Evolutionary conservation across 148 eudicot genomes (phyloP), one percentile per base, ranked within the genome.

Genomic region (Simmondsia chinensis): DNA sequence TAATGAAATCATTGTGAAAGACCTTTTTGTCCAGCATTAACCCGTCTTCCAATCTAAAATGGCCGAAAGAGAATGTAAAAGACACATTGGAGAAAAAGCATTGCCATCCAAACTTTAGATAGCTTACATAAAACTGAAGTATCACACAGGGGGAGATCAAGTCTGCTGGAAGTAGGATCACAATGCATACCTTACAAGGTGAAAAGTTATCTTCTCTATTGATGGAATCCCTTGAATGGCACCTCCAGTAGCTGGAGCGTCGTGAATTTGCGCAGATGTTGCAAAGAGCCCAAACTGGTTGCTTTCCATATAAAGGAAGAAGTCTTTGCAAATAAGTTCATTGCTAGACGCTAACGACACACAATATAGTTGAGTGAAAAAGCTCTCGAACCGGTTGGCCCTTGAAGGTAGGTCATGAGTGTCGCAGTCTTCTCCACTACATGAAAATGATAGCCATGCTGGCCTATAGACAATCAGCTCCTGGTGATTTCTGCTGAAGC

Each of bases 271-370:
- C 33, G 86, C 72, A 43, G 97, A 85, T 61, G 95, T 91, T 36
- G 95, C 97, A 61, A 91, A 91, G 43, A 91, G 61, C 57, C 97
- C 97, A 54, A 73, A 85, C 27, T 70, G 76, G 45, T 72, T 69
- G 48, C 57, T 68, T 61, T 85, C 94, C 31, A 69, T 51, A 46
- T 91, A 91, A 13, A 91, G 74, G 46, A 91, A 91, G 73, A 91
- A 91, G 54, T 91, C 97, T 59, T 91, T 91, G 71, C 86, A 85
- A 64, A 91, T 79, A 58, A 79, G 66, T 65, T 91, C 97, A 59
- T 66, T 74, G 64, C 63, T 68, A 43, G 94, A 76, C 46, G 94
- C 86, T 50, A 91, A 83, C 42, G 80, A 64, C 20, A 74, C 78
- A 32, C 68, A 43, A 54, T 74, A 76, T 33, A 91, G 53, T 51